phyloP scores from a whole-genome alignment of 805 yeast genomes.

The Kluyveromyces siamensis region DNA sequence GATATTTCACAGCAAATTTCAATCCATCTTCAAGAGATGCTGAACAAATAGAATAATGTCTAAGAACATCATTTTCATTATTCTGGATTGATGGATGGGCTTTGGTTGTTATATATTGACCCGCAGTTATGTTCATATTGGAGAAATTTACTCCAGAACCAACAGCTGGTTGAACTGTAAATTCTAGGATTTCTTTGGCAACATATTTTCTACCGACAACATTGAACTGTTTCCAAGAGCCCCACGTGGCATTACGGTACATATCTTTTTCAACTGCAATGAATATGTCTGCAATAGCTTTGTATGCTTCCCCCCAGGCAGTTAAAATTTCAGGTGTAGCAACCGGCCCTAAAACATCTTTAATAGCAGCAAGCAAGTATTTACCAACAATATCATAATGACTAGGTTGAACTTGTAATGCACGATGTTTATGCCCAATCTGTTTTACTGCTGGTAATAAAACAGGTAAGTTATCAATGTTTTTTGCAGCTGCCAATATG shows the following conservation, averaged over 20 bases:
- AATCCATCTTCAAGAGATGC: conserved; percentile 32
- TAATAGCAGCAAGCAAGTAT: conserved; percentile 45
- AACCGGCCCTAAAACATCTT: conserved; percentile 44
- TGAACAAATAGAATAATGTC: conserved; percentile 54
- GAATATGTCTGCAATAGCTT: conserved; percentile 49
- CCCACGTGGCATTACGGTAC: conserved; percentile 47
- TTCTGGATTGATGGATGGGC: conserved; percentile 28
- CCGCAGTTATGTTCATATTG: conserved; percentile 26
- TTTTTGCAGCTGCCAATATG: conserved; percentile 49
- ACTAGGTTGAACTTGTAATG: conserved; percentile 51
- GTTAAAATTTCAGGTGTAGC: conserved; percentile 50
- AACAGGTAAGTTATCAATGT: conserved; percentile 50
- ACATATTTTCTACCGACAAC: conserved; percentile 37
- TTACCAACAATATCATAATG: conserved; percentile 61
- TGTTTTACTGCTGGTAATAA: conserved; percentile 45
- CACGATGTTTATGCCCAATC: conserved; percentile 58
- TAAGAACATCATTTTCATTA: conserved; percentile 35
- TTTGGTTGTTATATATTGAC: conserved; percentile 34
- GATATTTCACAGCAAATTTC: conserved; percentile 49
- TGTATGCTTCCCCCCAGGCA: conserved; percentile 63
- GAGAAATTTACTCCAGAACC: conserved; percentile 26
- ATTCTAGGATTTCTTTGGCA: conserved; percentile 38
- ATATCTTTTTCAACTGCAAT: conserved; percentile 44
- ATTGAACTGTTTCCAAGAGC: conserved; percentile 45
- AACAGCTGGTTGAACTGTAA: conserved; percentile 41